Base-by-base conservation (phyloP, 345 rosid genomes). In the Erucastrum elatum region DNA sequence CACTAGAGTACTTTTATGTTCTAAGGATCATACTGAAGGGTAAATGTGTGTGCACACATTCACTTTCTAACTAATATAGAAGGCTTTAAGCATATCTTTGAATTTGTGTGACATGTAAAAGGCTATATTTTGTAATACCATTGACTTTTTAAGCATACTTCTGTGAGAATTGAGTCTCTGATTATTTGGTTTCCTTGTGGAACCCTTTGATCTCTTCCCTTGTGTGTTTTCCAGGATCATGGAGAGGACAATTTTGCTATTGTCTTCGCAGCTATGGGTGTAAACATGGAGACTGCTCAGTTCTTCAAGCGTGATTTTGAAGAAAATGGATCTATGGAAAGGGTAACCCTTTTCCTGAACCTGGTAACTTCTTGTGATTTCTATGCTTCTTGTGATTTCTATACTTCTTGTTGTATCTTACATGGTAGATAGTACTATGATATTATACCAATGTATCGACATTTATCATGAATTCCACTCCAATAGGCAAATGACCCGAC, bases 251-350 rank as follows among this genome's bases (percentile, higher is more conserved):
- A 96, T 81, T 96, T 96, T 85, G 99, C 99, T 33, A 93, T 96
- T 82, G 98, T 96, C 8, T 96, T 96, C 72, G 99, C 99, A 75
- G 99, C 99, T 76, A 95, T 95, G 99, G 99, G 99, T 66, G 99
- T 95, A 33, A 95, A 95, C 87, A 95, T 95, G 99, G 99, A 95
- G 85, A 95, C 99, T 37, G 99, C 99, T 51, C 98, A 95, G 84
- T 95, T 95, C 83, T 93, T 95, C 88, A 95, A 95, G 83, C 98
- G 99, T 35, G 99, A 95, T 87, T 95, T 95, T 87, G 99, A 95
- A 87, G 98, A 93, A 83, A 95, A 93, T 81, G 99, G 99, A 60
- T 95, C 99, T 5, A 95, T 95, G 99, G 99, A 95, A 82, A 93
- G 99, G 80, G 98, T 95, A 75, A 95, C 97, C 73, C 92, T 95